Conservation (phyloP, 2,329 filamentous ascomycete species). For the Xylariaceae sp. region DNA sequence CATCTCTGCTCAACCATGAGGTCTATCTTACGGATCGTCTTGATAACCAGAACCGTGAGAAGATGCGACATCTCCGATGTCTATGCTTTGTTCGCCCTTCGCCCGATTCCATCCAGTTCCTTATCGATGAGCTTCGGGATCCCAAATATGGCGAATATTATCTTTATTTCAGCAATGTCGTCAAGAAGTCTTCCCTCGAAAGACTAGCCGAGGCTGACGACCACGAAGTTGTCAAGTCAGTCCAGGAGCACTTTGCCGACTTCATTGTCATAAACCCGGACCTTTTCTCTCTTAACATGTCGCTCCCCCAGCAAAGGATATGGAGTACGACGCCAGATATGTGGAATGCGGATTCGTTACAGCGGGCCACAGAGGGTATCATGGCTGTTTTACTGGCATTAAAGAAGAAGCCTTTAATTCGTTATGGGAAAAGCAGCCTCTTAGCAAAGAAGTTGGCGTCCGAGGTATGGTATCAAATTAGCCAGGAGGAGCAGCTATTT, state of each 20-base stretch:
- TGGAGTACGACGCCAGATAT: conserved; percentile 78
- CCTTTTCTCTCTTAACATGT: conserved; percentile 73
- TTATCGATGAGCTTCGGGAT: conserved; percentile 92
- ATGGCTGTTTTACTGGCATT: conserved; percentile 78
- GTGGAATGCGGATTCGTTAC: conserved; percentile 86
- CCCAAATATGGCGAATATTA: conserved; percentile 98
- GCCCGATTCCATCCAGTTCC: conserved; percentile 81
- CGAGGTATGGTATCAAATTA: conserved; percentile 87
- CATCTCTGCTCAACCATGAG: conserved; percentile 88
- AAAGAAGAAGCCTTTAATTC: conserved; percentile 94
- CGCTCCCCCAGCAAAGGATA: conserved; percentile 66
- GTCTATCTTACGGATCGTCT: conserved; percentile 96
- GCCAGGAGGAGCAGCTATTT: conserved; percentile 93
- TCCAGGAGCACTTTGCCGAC: conserved; percentile 96
- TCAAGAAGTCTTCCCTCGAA: conserved; percentile 93
- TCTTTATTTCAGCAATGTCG: conserved; percentile 95
- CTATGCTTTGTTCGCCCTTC: conserved; percentile 90
- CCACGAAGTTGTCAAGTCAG: conserved; percentile 88
- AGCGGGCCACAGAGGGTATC: conserved; percentile 80
- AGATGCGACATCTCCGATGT: conserved; percentile 95
- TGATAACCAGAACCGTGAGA: conserved; percentile 84
- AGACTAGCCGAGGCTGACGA: conserved; percentile 93
- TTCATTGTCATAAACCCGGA: conserved; percentile 94
- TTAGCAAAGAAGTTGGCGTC: conserved; percentile 88
- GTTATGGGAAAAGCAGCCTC: conserved; percentile 86